These are phyloP conservation scores for Arachis hypogaea DNA, from an alignment of 306 rosid species.

Conservation along the genomic window DNA sequence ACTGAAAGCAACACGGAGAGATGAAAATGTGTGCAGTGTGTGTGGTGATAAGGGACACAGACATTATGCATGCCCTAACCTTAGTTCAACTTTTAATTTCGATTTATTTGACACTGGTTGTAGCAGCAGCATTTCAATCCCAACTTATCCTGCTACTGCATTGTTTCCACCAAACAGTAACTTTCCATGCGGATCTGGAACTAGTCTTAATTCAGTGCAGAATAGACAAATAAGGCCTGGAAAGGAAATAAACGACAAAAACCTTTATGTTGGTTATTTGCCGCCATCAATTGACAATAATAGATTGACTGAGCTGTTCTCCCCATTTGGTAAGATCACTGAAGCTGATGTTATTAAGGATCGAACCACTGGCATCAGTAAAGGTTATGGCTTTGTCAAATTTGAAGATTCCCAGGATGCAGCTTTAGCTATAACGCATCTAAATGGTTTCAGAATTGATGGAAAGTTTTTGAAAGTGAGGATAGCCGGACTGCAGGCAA, in stretches of 20 bases:
- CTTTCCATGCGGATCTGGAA: not conserved
- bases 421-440: not conserved
- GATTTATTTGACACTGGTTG: not conserved
- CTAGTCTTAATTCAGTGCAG: slow-evolving; percentile 9
- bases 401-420: slow-evolving; percentile 19
- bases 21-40: slow-evolving; percentile 25
- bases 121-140: slow-evolving; percentile 1
- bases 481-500: slow-evolving; percentile 5
- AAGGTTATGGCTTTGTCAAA: slow-evolving; percentile 36
- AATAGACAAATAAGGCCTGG: not conserved
- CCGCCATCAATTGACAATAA: slow-evolving; percentile 16
- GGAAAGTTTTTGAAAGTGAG: slow-evolving; percentile 28
- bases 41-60: slow-evolving; percentile 31
- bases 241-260: slow-evolving; percentile 29
- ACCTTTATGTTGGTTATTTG: slow-evolving; percentile 37
- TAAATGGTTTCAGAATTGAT: slow-evolving; percentile 32
- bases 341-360: slow-evolving; percentile 35
- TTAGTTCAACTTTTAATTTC: slow-evolving; percentile 19
- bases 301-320: slow-evolving; percentile 34
- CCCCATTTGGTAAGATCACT: slow-evolving; percentile 34
- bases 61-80: slow-evolving; percentile 30
- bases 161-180: slow-evolving; percentile 4
- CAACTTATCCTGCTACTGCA: slow-evolving; percentile 1
- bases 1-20: slow-evolving; percentile 15
- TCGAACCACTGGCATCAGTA: slow-evolving; percentile 33